These are phyloP conservation scores for Penicillium sp. DNA, from an alignment of 2,329 filamentous ascomycete genomes.

Conservation along the genomic window DNA sequence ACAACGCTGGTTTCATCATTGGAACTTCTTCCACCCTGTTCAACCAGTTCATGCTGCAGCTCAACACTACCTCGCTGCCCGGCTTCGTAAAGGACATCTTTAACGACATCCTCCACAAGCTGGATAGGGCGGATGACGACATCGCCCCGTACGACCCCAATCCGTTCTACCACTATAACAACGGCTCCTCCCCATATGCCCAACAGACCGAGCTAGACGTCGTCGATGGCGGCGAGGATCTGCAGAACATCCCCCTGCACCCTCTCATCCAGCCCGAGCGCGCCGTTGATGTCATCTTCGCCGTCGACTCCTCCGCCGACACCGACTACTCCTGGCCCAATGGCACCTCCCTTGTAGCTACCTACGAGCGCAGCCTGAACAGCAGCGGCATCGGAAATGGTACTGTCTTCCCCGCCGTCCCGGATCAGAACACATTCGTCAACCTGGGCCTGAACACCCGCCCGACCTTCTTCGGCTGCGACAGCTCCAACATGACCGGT, in stretches of 20 bases:
- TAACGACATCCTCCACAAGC: conserved; percentile 47
- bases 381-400: conserved; percentile 56
- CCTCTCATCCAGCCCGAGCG: conserved; percentile 71
- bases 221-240: conserved; percentile 73
- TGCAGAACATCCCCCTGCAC: conserved; percentile 74
- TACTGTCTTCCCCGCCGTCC: conserved; percentile 67
- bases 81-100: conserved; percentile 51
- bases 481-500: conserved; percentile 59
- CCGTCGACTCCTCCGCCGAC: conserved; percentile 73
- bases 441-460: conserved; percentile 69
- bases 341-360: conserved; percentile 68
- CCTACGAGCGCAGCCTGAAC: conserved; percentile 63
- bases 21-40: conserved; percentile 82
- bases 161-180: conserved; percentile 66
- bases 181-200: conserved; percentile 56
- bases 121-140: conserved; percentile 62
- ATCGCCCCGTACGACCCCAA: conserved; percentile 72
- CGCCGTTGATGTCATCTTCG: conserved; percentile 73
- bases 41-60: conserved; percentile 67
- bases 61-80: conserved; percentile 54
- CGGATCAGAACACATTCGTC: conserved; percentile 71
- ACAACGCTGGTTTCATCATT: conserved; percentile 78
- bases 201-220: conserved; percentile 57
- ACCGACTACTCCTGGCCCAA: conserved; percentile 68
- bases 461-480: conserved; percentile 78